phyloP scores from a whole-genome alignment of 768 basidiomycete species.

The Leccinum variicolor region DNA sequence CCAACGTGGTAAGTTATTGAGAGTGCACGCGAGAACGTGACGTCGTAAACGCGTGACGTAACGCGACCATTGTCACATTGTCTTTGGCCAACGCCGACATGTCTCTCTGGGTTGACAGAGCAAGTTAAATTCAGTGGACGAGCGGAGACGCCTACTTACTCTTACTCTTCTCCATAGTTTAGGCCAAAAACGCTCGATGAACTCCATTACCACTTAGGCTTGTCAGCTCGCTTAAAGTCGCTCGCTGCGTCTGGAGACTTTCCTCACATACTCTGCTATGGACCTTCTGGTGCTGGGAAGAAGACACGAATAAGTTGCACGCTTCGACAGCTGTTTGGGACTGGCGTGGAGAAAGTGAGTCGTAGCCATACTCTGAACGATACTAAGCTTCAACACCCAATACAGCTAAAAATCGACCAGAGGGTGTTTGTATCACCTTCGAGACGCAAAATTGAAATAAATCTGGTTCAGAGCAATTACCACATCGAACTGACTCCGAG shows the following conservation, averaged over 20 bases:
- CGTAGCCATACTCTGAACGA: background rate
- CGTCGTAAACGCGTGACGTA: constrained; percentile 31
- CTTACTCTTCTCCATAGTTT: constrained; percentile 47
- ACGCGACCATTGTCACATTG: constrained; percentile 18
- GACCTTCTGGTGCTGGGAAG: constrained; percentile 95
- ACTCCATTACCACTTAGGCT: constrained; percentile 81
- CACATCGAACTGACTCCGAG: constrained; percentile 98
- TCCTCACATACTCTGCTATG: constrained; percentile 97
- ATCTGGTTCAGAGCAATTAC: constrained; percentile 96
- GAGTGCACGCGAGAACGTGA: constrained; percentile 7
- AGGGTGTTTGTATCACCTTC: constrained; percentile 92
- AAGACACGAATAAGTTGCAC: constrained; percentile 95
- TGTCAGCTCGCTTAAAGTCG: constrained; percentile 77
- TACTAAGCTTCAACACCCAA: background rate
- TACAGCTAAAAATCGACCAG: constrained; percentile 95
- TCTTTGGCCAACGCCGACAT: constrained; percentile 29
- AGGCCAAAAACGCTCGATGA: constrained; percentile 82
- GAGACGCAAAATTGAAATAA: constrained; percentile 91
- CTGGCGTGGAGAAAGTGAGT: constrained; percentile 86
- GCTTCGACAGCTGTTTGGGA: constrained; percentile 83
- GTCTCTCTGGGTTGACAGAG: constrained; percentile 69
- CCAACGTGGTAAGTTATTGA: no score
- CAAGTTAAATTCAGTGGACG: background rate
- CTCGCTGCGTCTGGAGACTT: constrained; percentile 90
- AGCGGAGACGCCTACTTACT: background rate